Conservation (phyloP, 75 land plant genomes). For the Pseudotsuga menziesii region DNA sequence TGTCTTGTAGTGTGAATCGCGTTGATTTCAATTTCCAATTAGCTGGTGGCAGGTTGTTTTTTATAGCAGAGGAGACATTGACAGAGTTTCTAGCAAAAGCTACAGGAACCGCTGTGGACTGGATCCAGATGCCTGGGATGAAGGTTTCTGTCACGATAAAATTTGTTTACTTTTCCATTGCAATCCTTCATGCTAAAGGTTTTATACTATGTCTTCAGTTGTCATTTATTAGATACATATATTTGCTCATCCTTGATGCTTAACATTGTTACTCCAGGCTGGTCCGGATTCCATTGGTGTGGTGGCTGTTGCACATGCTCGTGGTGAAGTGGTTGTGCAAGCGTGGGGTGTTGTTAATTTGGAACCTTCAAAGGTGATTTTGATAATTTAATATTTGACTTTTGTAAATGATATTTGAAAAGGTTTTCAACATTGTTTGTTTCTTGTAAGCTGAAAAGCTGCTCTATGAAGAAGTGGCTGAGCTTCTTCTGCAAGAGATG, state of each 20-base stretch:
- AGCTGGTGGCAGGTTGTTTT: constrained; percentile 20
- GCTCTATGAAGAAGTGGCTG: background rate
- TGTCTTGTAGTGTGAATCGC: background rate
- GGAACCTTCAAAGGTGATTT: constrained; percentile 30
- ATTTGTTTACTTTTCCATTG: background rate
- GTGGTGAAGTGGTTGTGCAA: constrained; percentile 43
- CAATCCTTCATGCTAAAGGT: background rate
- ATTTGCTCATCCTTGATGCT: constrained; percentile 2
- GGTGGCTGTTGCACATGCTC: constrained; percentile 30
- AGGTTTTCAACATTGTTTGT: background rate
- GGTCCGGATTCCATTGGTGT: constrained; percentile 55
- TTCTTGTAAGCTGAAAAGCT: background rate
- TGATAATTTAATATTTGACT: background rate
- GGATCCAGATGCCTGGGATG: constrained; percentile 60
- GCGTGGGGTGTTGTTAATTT: constrained; percentile 39
- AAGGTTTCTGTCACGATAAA: constrained; percentile 24
- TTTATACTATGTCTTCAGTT: background rate
- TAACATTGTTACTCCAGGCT: constrained; percentile 19
- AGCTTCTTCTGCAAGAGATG: background rate
- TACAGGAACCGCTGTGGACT: constrained; percentile 48
- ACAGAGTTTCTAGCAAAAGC: constrained; percentile 42
- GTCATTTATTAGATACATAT: background rate
- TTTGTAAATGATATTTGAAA: background rate
- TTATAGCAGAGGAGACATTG: constrained; percentile 37
- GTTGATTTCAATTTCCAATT: background rate